These are phyloP conservation scores for Colletotrichum sp. DNA, from an alignment of 2,329 filamentous ascomycete genomes.

Conservation along the genomic window DNA sequence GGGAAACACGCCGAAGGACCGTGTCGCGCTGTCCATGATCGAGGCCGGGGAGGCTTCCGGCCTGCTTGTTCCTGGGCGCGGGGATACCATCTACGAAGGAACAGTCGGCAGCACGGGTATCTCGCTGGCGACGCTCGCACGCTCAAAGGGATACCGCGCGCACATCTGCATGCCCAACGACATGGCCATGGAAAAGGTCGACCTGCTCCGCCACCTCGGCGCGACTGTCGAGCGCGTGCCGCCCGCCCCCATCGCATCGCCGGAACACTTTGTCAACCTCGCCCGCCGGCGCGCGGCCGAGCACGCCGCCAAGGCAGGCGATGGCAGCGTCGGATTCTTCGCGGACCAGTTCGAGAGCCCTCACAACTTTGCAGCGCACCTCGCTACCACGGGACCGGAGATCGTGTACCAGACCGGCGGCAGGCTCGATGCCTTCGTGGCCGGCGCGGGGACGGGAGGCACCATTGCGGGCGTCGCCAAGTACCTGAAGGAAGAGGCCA, in stretches of 20 bases:
- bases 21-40: conserved; percentile 92
- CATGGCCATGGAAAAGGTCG: conserved; percentile 85
- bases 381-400: conserved; percentile 84
- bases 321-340: conserved; percentile 83
- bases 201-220: conserved; percentile 86
- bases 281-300: conserved; percentile 78
- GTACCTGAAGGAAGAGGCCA: conserved; percentile 74
- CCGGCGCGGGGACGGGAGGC: conserved; percentile 92
- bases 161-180: conserved; percentile 99
- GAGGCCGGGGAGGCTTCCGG: conserved; percentile 78
- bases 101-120: conserved; percentile 97
- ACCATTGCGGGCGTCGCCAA: conserved; percentile 88
- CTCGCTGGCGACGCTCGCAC: conserved; percentile 86
- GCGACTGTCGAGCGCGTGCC: conserved; percentile 91
- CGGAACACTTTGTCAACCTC: conserved; percentile 92
- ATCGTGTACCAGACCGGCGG: conserved; percentile 81
- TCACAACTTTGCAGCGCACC: conserved; percentile 89
- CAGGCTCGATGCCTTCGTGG: conserved; percentile 83
- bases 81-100: conserved; percentile 96
- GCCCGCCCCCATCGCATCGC: conserved; percentile 92
- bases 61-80: conserved; percentile 76
- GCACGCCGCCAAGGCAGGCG: conserved; percentile 65
- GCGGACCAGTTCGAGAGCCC: conserved; percentile 95
- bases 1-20: conserved; percentile 92
- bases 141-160: conserved; percentile 87